Evolutionary conservation across 2,329 filamentous ascomycete genomes (phyloP), one percentile per base, ranked within the genome.

Genomic region (Incumbomyces lentus): DNA sequence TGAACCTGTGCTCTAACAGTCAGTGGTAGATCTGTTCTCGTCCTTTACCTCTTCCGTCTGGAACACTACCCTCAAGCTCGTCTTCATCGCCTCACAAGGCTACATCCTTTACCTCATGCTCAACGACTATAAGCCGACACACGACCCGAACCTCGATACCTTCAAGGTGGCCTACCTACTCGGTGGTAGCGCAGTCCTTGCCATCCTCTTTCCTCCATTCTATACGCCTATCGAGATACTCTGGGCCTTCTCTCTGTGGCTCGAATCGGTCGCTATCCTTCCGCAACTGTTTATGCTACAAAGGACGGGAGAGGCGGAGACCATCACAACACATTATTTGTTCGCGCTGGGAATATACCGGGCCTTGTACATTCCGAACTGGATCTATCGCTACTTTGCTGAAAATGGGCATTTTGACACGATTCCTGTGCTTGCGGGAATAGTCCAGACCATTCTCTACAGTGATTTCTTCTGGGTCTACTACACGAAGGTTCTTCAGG

Each of bases 401-500:
- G 88, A 95, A 65, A 42, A 42, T 7, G 72, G 78, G 42, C 82
- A 87, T 64, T 84, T 83, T 57, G 89, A 96, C 63, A 85, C 82
- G 54, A 93, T 95, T 56, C 84, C 89, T 16, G 83, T 95, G 43
- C 62, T 92, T 52, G 92, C 93, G 2, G 92, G 92, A 11, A 76
- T 96, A 47, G 71, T 96, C 54, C 92, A 98, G 74, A 98, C 92
- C 0, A 70, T 98, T 40, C 74, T 98, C 49, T 98, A 98, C 72
- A 94, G 87, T 53, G 92, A 98, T 71, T 98, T 98, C 73, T 98
- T 98, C 78, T 98, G 89, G 76, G 90, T 98, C 61, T 98, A 98
- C 73, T 98, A 95, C 71, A 95, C 84, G 50, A 96, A 95, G 60
- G 83, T 90, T 40, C 71, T 89, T 68, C 86, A 89, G 72, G 85